phyloP scores from a whole-genome alignment of 306 rosid genomes.

The Inga laurina region DNA sequence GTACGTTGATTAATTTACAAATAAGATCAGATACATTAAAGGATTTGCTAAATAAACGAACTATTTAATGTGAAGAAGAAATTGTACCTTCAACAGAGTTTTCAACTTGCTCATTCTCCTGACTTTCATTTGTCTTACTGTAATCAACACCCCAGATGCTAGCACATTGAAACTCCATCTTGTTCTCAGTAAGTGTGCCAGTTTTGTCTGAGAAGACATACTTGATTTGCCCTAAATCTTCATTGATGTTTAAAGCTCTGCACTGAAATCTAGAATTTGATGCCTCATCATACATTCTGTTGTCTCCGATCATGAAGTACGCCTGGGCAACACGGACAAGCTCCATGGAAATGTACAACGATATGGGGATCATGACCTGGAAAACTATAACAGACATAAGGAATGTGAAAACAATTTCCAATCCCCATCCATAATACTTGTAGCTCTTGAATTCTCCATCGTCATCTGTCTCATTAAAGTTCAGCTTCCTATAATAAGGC shows the following conservation, averaged over 20 bases:
- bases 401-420: constrained; percentile 75
- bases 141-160: constrained; percentile 90
- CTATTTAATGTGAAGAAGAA: constrained; percentile 5
- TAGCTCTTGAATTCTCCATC: constrained; percentile 37
- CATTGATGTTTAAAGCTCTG: constrained; percentile 93
- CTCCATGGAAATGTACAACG: constrained; percentile 94
- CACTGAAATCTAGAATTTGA: constrained; percentile 85
- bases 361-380: constrained; percentile 96
- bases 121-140: constrained; percentile 36
- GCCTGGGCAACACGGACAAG: constrained; percentile 97
- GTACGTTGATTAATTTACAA: constrained; percentile 12
- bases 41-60: constrained; percentile 4
- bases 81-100: constrained; percentile 60
- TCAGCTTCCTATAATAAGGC: constrained; percentile 72
- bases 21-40: neutral
- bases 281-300: constrained; percentile 74
- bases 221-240: constrained; percentile 93
- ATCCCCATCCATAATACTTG: constrained; percentile 74
- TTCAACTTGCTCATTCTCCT: constrained; percentile 48
- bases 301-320: constrained; percentile 81
- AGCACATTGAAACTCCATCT: constrained; percentile 93
- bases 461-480: constrained; percentile 8
- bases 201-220: constrained; percentile 96
- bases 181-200: constrained; percentile 96
- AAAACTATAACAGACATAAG: constrained; percentile 92